Evolutionary conservation across 495 filamentous ascomycete species (phyloP).

Genomic region (Talaromyces nanjingensis): DNA sequence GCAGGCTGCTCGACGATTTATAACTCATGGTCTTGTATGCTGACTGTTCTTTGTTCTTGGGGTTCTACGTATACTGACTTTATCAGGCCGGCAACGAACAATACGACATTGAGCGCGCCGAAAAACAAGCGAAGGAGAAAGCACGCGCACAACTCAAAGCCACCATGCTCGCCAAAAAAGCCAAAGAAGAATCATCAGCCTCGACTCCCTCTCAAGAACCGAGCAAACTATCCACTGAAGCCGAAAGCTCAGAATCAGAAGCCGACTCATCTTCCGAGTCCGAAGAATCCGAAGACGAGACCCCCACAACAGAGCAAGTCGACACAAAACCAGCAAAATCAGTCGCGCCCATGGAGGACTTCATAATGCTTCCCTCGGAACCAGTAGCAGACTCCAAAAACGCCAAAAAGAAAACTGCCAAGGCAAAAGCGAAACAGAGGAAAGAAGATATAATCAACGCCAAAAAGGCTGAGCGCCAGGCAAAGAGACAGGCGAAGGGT

Average conservation of each 20-base stretch:
- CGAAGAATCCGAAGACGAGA: constrained; percentile 20
- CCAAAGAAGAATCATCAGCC: constrained; percentile 9
- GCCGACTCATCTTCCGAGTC: constrained; percentile 22
- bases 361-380: constrained; percentile 5
- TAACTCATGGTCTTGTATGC: constrained; percentile 69
- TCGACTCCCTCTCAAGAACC: constrained; percentile 11
- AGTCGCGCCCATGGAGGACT: not conserved
- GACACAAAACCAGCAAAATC: constrained; percentile 7
- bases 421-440: constrained; percentile 22
- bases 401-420: constrained; percentile 17
- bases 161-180: constrained; percentile 29
- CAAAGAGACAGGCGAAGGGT: not conserved
- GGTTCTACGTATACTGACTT: constrained; percentile 9
- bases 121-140: constrained; percentile 45
- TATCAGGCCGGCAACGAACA: constrained; percentile 57
- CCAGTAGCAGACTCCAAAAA: constrained; percentile 18
- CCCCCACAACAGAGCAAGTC: constrained; percentile 12
- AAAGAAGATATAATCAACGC: constrained; percentile 2
- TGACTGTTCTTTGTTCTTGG: not conserved
- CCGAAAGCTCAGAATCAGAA: constrained; percentile 19
- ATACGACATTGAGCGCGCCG: constrained; percentile 46
- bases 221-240: constrained; percentile 15
- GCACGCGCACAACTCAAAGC: constrained; percentile 46
- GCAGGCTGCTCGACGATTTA: constrained; percentile 69
- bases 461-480: constrained; percentile 8